phyloP scores from a whole-genome alignment of 73 alveolate species.

The Tetrahymena thermophila region DNA sequence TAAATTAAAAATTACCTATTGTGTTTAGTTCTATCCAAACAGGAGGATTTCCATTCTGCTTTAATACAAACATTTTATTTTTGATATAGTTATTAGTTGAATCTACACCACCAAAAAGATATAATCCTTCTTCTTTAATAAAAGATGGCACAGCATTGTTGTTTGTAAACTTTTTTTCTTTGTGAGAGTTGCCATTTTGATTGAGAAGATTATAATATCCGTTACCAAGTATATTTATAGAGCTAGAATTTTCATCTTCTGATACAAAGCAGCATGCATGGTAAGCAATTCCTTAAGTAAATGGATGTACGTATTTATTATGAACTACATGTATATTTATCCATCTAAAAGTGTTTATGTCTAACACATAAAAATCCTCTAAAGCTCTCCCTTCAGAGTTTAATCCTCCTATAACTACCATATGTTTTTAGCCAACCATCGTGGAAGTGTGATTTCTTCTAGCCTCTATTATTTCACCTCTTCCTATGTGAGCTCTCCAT shows the following conservation, averaged over 20 bases:
- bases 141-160: background rate
- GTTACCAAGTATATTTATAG: background rate
- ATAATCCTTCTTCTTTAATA: background rate
- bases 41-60: background rate
- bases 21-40: background rate
- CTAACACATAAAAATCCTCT: background rate
- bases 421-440: background rate
- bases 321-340: background rate
- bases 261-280: background rate
- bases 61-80: background rate
- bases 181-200: background rate
- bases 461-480: background rate
- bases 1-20: background rate
- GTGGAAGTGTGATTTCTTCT: background rate
- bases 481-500: conserved; percentile 1
- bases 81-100: background rate
- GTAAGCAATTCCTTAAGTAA: background rate
- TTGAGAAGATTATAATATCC: background rate
- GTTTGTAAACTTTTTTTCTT: background rate
- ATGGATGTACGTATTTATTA: background rate
- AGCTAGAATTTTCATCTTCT: background rate
- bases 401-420: background rate
- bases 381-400: background rate
- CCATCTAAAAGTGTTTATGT: background rate
- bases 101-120: background rate